Conservation (phyloP, 306 rosid genomes). For the Calophaca sinica region DNA sequence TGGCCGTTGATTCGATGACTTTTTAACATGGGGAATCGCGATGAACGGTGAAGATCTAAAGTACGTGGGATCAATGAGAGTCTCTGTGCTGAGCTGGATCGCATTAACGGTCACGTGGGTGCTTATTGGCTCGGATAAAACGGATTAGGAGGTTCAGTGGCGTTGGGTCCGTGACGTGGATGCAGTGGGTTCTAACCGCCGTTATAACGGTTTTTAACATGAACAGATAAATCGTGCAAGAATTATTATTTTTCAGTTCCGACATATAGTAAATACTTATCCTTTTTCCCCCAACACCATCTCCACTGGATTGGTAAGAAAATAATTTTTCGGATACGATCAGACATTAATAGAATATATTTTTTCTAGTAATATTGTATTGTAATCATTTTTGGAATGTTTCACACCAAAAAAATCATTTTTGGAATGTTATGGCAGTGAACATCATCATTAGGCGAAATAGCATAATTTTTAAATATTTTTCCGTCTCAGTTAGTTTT, state of each 20-base stretch:
- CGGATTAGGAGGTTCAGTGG: constrained; percentile 11
- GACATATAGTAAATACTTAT: background rate
- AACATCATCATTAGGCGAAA: background rate
- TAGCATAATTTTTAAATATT: background rate
- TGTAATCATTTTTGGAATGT: constrained; percentile 15
- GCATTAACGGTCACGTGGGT: constrained; percentile 34
- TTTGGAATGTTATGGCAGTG: constrained; percentile 16
- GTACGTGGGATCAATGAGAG: constrained; percentile 25
- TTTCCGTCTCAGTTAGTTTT: background rate
- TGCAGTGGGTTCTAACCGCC: constrained; percentile 47
- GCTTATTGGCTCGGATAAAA: constrained; percentile 25
- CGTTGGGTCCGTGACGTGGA: constrained; percentile 25
- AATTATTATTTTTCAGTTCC: background rate
- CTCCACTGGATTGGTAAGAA: constrained; percentile 1
- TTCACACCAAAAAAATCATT: background rate
- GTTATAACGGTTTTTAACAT: constrained; percentile 41
- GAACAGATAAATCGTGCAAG: background rate
- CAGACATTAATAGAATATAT: background rate
- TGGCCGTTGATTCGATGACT: constrained; percentile 48
- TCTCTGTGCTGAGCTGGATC: constrained; percentile 58
- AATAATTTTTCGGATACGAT: background rate
- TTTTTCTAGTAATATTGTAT: background rate
- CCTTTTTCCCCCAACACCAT: background rate
- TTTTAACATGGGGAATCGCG: background rate
- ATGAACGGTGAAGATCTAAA: constrained; percentile 26